Evolutionary conservation across 352 stramenopile species (phyloP), one percentile per base, ranked within the genome.

Genomic region (Thalassiosira ordinaria): DNA sequence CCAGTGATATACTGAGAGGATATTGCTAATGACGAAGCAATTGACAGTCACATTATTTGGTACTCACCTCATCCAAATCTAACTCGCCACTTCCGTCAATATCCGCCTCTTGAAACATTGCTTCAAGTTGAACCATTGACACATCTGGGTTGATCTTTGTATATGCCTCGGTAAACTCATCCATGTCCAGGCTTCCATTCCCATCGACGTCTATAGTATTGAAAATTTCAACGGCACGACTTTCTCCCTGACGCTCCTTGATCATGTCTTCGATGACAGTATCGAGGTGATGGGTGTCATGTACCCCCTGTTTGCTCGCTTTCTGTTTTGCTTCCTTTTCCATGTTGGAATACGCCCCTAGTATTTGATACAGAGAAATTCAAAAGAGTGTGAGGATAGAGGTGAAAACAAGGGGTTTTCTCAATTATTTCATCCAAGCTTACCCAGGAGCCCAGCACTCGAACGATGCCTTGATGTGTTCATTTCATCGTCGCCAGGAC

Each of bases 221-320:
- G 41, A 91, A 91, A 1, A 91, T 44, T 11, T 66, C 60, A 1
- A 33, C 4, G 7, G 27, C 20, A n/a, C 14, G 18, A 33, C 55
- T 20, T 41, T 39, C 41, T 37, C 78, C 83, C 74, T 89, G 80
- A 8, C 60, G 41, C 67, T 88, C 71, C 18, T 81, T 80, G 31
- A 91, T 89, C 56, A 78, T 82, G 9, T 37, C 31, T 52, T 75
- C 41, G 14, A 93, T 60, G 4, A 91, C 37, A 63, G 81, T 59
- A 51, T 77, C 74, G 0, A 89, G 47, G 20, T 65, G 70, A 8
- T 76, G 20, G 20, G 39, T 24, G 16, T 62, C 33, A 37, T 80
- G 22, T 59, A 24, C 52, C 24, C 75, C 51, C 20, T 74, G 33
- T 8, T 37, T 70, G 26, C 41, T 44, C 1, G 2, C 11, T 51